Percentiles rank a stretch among this genome's conserved stretches.
These are phyloP conservation scores for Malassezia restricta DNA, from an alignment of 1,284 basidiomycete species.

Conservation along the genomic window DNA sequence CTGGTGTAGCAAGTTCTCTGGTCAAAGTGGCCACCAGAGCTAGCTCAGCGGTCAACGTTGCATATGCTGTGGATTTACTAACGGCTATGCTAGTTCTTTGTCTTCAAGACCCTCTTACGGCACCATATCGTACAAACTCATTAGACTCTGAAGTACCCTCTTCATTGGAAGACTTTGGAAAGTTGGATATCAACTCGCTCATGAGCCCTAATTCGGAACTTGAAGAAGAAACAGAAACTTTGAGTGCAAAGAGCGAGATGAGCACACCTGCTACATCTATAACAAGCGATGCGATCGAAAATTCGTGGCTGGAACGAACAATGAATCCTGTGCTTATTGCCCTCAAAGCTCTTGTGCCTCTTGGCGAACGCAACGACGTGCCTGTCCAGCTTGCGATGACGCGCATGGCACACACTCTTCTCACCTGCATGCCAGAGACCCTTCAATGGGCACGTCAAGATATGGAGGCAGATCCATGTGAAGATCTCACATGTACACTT, in stretches of 20 bases:
- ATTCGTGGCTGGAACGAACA: conserved; percentile 8
- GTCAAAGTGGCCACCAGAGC: neutral
- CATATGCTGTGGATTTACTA: conserved; percentile 1
- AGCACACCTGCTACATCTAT: conserved; percentile 1
- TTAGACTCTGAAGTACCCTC: neutral
- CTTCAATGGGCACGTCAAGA: conserved; percentile 1
- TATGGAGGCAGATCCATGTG: neutral
- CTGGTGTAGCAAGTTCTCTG: conserved; percentile 10
- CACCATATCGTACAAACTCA: neutral
- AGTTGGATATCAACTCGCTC: neutral
- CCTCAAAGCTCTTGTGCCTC: neutral
- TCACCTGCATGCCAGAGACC: neutral
- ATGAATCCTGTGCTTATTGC: conserved; percentile 7
- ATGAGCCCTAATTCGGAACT: neutral
- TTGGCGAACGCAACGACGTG: neutral
- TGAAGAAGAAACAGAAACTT: neutral
- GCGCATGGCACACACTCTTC: neutral
- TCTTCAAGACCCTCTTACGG: conserved; percentile 6
- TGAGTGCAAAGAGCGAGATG: neutral
- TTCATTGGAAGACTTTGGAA: conserved; percentile 10
- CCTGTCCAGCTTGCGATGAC: conserved; percentile 4
- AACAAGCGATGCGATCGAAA: neutral
- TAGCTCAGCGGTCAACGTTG: neutral
- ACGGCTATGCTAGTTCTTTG: conserved; percentile 5
- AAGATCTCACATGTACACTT: neutral